A percentile compares a stretch with the other conserved stretches of the same genome.
Evolutionary conservation across 2,329 filamentous ascomycete genomes (phyloP).

Genomic region (Cladosporium cucumerinum): DNA sequence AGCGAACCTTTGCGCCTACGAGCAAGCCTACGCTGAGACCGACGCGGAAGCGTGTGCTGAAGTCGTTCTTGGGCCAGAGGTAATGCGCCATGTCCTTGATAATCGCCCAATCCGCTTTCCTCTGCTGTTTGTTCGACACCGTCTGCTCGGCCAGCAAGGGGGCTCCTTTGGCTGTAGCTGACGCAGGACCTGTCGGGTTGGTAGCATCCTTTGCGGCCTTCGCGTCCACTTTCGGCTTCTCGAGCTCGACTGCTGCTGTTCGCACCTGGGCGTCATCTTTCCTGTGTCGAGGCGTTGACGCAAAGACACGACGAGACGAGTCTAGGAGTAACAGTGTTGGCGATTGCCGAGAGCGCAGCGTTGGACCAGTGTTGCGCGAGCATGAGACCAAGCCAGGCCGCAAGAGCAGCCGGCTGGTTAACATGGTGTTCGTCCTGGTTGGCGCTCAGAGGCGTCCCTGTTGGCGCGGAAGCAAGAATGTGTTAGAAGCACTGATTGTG

Average conservation of each 20-base stretch:
- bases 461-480: not conserved
- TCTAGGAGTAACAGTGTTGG: conserved; percentile 6
- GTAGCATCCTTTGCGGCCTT: conserved; percentile 30
- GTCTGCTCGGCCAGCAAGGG: conserved; percentile 64
- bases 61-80: conserved; percentile 86
- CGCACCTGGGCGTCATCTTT: conserved; percentile 39
- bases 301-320: conserved; percentile 39
- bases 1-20: conserved; percentile 73
- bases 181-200: conserved; percentile 31
- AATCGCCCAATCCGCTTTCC: conserved; percentile 96
- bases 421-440: conserved; percentile 1
- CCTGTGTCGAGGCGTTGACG: conserved; percentile 42
- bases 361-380: not conserved
- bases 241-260: conserved; percentile 25
- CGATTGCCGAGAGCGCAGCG: not conserved
- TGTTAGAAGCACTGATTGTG: not conserved
- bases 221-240: conserved; percentile 32
- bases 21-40: conserved; percentile 78
- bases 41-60: conserved; percentile 80
- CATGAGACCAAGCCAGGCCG: conserved; percentile 17
- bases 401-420: conserved; percentile 17
- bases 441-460: not conserved
- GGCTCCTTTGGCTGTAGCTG: conserved; percentile 44
- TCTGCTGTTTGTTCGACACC: conserved; percentile 75
- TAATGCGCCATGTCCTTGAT: conserved; percentile 97